Evolutionary conservation across 1,284 basidiomycete genomes (phyloP).

Genomic region (Papiliotrema nemorosa): DNA sequence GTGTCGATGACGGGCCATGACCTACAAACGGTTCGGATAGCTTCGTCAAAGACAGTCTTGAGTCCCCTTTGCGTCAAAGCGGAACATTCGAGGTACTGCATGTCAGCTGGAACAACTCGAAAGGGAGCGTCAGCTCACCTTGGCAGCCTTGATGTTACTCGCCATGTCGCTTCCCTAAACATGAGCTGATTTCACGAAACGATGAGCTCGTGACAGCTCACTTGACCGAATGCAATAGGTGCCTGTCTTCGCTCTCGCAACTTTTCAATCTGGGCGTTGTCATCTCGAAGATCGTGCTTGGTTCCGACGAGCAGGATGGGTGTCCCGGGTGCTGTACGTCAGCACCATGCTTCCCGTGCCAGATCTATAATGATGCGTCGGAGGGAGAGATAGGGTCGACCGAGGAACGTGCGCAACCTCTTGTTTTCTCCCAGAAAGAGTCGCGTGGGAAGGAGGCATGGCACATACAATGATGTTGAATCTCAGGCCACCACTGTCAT

Average conservation of each 20-base stretch:
- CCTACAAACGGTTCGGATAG: conserved; percentile 74
- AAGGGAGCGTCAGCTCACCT: conserved; percentile 22
- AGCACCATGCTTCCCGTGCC: neutral
- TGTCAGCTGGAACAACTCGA: neutral
- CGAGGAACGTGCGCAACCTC: neutral
- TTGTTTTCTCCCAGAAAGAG: neutral
- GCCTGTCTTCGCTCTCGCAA: conserved; percentile 91
- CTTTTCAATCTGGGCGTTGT: conserved; percentile 84
- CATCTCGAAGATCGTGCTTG: conserved; percentile 95
- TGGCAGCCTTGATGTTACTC: conserved; percentile 67
- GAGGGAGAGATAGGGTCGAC: conserved; percentile 10
- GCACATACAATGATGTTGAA: conserved; percentile 45
- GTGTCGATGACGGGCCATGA: conserved; percentile 27
- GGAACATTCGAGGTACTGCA: conserved; percentile 44
- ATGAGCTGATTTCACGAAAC: neutral
- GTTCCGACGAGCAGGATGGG: conserved; percentile 95
- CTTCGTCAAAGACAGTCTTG: conserved; percentile 96
- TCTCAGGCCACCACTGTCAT: conserved; percentile 51
- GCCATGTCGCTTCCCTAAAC: conserved; percentile 82
- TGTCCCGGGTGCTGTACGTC: conserved; percentile 71
- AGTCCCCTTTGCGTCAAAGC: conserved; percentile 96
- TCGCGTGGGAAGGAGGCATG: neutral
- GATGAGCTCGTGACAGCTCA: conserved; percentile 7
- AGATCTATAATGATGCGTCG: neutral
- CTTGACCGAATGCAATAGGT: conserved; percentile 72